A percentile compares a stretch with the other conserved stretches of the same genome.
Conservation (phyloP, 2,329 filamentous ascomycete genomes). For the Penicillium sp. region DNA sequence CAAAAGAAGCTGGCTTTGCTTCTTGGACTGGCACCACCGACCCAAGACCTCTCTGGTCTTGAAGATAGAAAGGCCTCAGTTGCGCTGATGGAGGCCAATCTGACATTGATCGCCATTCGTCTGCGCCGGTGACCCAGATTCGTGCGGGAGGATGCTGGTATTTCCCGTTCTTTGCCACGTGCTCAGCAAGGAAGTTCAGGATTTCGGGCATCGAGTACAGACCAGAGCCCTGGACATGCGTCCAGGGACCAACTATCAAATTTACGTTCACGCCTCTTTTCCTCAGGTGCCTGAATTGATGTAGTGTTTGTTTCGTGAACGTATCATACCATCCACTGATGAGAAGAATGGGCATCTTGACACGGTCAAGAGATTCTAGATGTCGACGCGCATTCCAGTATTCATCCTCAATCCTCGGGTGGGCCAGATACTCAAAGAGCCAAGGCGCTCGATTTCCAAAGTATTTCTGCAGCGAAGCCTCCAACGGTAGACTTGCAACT, state of each 20-base stretch:
- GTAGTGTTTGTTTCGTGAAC: conserved; percentile 10
- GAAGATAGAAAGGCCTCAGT: conserved; percentile 5
- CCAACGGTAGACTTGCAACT: conserved; percentile 8
- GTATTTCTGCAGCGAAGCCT: conserved; percentile 6
- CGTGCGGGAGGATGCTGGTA: conserved; percentile 6
- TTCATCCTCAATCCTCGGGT: conserved; percentile 7
- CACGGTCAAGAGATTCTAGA: conserved; percentile 6
- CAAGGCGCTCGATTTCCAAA: conserved; percentile 12
- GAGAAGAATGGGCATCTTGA: conserved; percentile 10
- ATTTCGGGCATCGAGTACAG: conserved; percentile 11
- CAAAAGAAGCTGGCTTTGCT: conserved; percentile 5
- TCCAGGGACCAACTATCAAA: conserved; percentile 15
- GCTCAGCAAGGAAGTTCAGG: conserved; percentile 10
- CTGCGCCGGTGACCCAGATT: conserved; percentile 9
- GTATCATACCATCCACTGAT: conserved; percentile 15
- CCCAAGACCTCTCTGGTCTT: conserved; percentile 3
- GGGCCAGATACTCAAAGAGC: conserved; percentile 13
- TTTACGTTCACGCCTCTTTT: conserved; percentile 9
- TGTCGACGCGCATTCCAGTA: conserved; percentile 11
- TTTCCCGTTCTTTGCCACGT: conserved; percentile 11
- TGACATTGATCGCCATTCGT: conserved; percentile 11
- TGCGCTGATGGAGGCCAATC: conserved; percentile 10
- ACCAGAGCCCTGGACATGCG: conserved; percentile 11
- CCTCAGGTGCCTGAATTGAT: conserved; percentile 7
- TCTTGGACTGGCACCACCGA: conserved; percentile 2